phyloP scores from a whole-genome alignment of 1,284 basidiomycete genomes.

The Naganishia albida region DNA sequence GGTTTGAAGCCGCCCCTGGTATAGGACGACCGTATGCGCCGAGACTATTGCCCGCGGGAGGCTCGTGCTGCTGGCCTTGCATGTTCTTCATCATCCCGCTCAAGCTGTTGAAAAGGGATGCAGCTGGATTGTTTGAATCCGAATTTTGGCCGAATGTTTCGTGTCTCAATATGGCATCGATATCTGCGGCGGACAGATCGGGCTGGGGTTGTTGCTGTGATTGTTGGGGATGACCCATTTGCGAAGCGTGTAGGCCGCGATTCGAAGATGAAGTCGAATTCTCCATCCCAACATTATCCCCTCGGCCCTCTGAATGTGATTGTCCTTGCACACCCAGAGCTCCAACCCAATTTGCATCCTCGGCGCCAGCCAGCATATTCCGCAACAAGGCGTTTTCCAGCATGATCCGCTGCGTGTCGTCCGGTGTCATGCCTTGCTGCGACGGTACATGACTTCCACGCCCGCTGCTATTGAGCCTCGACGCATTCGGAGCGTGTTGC shows the following conservation, averaged over 20 bases:
- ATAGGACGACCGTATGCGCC: neutral
- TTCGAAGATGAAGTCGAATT: neutral
- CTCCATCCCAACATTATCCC: neutral
- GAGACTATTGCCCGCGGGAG: neutral
- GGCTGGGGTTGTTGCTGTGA: slow-evolving; percentile 6
- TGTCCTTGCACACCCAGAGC: neutral
- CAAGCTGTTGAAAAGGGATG: slow-evolving; percentile 9
- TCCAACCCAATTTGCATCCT: slow-evolving; percentile 1
- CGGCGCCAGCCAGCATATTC: slow-evolving; percentile 13
- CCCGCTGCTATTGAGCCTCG: neutral
- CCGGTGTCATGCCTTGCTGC: neutral
- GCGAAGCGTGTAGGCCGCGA: too few species aligned
- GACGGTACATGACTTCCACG: neutral
- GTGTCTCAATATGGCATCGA: slow-evolving; percentile 22
- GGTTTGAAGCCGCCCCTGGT: neutral
- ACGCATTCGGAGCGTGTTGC: neutral
- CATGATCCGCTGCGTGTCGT: slow-evolving; percentile 23
- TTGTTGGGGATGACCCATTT: neutral
- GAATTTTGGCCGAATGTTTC: slow-evolving; percentile 2
- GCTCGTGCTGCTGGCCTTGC: slow-evolving; percentile 1
- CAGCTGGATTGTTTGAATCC: slow-evolving; percentile 7
- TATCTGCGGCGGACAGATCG: slow-evolving; percentile 21
- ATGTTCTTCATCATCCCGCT: slow-evolving; percentile 19
- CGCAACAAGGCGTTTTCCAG: slow-evolving; percentile 18
- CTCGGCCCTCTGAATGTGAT: neutral